phyloP scores from a whole-genome alignment of 495 filamentous ascomycete genomes.

The Hypomontagnella monticulosa region DNA sequence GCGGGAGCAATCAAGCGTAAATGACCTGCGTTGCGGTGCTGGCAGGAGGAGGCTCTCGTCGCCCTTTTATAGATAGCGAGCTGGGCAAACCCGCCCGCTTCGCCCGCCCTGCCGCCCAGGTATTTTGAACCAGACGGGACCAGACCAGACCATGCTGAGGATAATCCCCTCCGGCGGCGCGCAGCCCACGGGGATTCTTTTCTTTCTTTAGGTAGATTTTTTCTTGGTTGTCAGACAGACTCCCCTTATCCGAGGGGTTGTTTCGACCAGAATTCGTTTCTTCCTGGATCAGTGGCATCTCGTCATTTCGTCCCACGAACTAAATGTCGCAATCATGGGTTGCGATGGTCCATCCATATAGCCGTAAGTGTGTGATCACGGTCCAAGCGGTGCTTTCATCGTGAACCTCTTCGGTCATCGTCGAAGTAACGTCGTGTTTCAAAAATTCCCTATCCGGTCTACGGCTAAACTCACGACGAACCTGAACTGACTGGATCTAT shows the following conservation, averaged over 20 bases:
- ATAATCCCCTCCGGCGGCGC: conserved; percentile 7
- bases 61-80: conserved; percentile 33
- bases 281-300: conserved; percentile 30
- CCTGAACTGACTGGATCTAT: neutral
- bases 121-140: too few species aligned
- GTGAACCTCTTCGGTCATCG: conserved; percentile 11
- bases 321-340: conserved; percentile 25
- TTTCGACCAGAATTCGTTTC: conserved; percentile 27
- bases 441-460: conserved; percentile 12
- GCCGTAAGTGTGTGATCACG: conserved; percentile 1
- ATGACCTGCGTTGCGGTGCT: conserved; percentile 11
- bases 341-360: conserved; percentile 10
- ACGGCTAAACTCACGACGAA: conserved; percentile 1
- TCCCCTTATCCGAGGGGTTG: conserved; percentile 33
- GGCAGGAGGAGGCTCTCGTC: conserved; percentile 16
- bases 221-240: conserved; percentile 20
- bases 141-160: conserved; percentile 16
- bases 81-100: neutral
- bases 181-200: conserved; percentile 7
- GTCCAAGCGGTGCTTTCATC: conserved; percentile 18
- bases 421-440: conserved; percentile 34
- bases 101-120: neutral
- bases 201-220: conserved; percentile 8
- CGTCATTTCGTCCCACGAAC: conserved; percentile 24
- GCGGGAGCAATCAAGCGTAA: conserved; percentile 8